phyloP scores from a whole-genome alignment of 208 protist genomes.

The Leishmania mexicana region DNA sequence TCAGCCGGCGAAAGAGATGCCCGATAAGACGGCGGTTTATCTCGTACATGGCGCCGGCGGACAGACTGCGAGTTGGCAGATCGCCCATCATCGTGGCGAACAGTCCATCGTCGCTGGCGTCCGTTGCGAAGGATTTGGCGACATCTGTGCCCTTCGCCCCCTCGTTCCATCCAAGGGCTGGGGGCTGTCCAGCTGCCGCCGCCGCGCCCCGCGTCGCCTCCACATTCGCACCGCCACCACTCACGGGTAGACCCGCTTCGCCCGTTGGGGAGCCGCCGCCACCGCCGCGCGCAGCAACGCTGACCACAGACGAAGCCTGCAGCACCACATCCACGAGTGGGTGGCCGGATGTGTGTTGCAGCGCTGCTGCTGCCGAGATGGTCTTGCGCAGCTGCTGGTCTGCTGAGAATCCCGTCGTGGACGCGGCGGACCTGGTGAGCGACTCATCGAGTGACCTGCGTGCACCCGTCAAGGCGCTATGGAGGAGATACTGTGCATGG shows the following conservation, averaged over 20 bases:
- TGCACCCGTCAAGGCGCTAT: neutral
- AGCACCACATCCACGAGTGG: constrained; percentile 17
- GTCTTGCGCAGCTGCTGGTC: constrained; percentile 4
- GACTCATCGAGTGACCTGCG: neutral
- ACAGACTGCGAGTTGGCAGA: constrained; percentile 7
- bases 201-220: neutral
- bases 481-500: constrained; percentile 14
- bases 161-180: constrained; percentile 34
- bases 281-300: neutral
- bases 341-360: constrained; percentile 1
- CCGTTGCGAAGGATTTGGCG: constrained; percentile 3
- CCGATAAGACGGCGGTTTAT: constrained; percentile 13
- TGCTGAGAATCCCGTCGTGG: neutral
- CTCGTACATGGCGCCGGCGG: constrained; percentile 13
- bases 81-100: neutral
- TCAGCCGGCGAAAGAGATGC: constrained; percentile 27
- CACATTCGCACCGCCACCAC: neutral
- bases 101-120: constrained; percentile 8
- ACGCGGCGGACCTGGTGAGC: neutral
- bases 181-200: constrained; percentile 4
- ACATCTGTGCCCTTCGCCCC: constrained; percentile 2
- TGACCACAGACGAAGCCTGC: neutral
- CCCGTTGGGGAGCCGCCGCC: neutral
- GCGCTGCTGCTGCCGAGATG: neutral
- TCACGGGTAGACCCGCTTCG: neutral